Percentiles rank a stretch among this genome's conserved stretches.
Conservation (phyloP, 495 filamentous ascomycete species). For the Friedmanniomyces simplex region DNA sequence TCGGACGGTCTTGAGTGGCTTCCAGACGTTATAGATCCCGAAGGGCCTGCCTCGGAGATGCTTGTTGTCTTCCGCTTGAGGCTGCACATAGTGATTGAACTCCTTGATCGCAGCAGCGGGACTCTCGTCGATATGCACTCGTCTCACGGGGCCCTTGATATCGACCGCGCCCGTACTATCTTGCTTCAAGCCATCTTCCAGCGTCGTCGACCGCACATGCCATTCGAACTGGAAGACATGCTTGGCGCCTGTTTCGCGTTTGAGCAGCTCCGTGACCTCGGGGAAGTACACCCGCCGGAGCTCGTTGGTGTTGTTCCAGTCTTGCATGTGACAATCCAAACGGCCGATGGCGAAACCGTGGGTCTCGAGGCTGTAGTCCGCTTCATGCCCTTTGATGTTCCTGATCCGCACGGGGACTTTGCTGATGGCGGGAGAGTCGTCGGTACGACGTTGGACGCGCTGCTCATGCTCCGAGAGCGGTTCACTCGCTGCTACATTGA, state of each 20-base stretch:
- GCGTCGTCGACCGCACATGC: background rate
- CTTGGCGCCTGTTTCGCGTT: background rate
- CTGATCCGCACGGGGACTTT: background rate
- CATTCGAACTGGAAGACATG: conserved; percentile 1
- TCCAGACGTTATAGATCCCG: conserved; percentile 4
- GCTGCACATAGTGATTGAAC: background rate
- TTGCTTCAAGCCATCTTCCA: background rate
- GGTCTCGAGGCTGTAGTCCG: background rate
- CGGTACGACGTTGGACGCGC: background rate
- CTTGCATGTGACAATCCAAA: background rate
- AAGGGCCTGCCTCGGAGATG: background rate
- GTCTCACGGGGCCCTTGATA: conserved; percentile 1
- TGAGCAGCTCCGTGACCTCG: conserved; percentile 1
- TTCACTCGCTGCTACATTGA: too few species aligned
- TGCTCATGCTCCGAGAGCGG: background rate
- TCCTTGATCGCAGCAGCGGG: background rate
- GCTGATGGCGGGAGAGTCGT: background rate
- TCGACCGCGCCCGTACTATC: conserved; percentile 2
- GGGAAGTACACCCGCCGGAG: background rate
- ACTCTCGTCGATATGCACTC: conserved; percentile 3
- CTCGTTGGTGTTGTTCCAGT: background rate
- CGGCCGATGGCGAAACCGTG: background rate
- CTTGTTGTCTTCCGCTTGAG: background rate
- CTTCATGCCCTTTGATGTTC: background rate
- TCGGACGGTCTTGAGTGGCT: conserved; percentile 1